Conservation (phyloP, 2,329 filamentous ascomycete species). For the Xylariales sp. region DNA sequence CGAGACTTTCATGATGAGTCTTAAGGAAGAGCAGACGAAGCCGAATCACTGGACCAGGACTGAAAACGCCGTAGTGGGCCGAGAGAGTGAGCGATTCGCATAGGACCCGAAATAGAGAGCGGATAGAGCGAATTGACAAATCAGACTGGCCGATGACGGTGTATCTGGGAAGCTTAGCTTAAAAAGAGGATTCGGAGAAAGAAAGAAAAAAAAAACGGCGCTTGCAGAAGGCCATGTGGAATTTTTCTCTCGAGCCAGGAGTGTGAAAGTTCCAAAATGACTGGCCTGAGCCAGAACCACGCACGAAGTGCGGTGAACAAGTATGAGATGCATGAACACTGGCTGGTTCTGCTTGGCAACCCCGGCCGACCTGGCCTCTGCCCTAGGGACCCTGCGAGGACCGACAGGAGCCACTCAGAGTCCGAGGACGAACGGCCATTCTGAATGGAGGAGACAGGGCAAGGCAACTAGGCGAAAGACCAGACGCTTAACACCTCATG, state of each 20-base stretch:
- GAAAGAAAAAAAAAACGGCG: constrained; percentile 8
- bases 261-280: not conserved
- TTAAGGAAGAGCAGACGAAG: not conserved
- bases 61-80: constrained; percentile 18
- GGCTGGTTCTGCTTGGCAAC: constrained; percentile 25
- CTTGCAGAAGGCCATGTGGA: constrained; percentile 10
- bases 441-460: constrained; percentile 22
- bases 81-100: constrained; percentile 26
- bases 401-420: constrained; percentile 9
- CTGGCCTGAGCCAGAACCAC: constrained; percentile 3
- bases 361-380: constrained; percentile 19
- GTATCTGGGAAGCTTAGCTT: constrained; percentile 15
- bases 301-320: constrained; percentile 9
- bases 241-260: not conserved
- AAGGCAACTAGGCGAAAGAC: constrained; percentile 31
- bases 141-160: constrained; percentile 17
- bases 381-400: constrained; percentile 10
- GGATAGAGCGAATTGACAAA: constrained; percentile 22
- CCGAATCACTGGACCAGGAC: constrained; percentile 6
- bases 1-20: constrained; percentile 8
- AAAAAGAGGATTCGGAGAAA: constrained; percentile 14
- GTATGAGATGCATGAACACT: constrained; percentile 43
- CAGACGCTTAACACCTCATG: constrained; percentile 52
- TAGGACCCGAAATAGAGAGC: constrained; percentile 6
- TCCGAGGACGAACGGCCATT: constrained; percentile 15